Evolutionary conservation across 441 rosid species (phyloP), one percentile per base, ranked within the genome.

Genomic region (Flueggea neowawraea): DNA sequence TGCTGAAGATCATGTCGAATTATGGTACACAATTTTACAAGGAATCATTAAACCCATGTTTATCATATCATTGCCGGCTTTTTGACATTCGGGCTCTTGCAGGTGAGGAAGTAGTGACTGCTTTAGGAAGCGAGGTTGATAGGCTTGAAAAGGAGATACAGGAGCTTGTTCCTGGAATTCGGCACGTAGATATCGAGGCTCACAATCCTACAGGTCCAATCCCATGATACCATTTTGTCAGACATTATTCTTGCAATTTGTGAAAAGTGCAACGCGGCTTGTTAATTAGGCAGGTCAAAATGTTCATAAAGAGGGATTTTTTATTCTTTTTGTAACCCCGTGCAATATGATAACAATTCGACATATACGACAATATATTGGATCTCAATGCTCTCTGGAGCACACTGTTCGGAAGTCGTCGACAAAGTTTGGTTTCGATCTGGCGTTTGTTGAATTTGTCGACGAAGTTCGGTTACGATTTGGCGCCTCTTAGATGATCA

Each of bases 81-180:
- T 47, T 57, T 31, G 15, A 2, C 16, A 12, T 33, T 43, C 7
- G 41, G 9, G 9, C 7, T 36, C 9, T 36, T 75, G 69, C 83
- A 91, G 99, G 99, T 55, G 99, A 95, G 82, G 98, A 95, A 80
- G 90, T 95, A 53, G 99, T 95, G 14, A 91, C 92, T 43, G 97
- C 97, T 51, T 83, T 95, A 72, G 99, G 99, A 61, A 82, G 97
- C 15, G 99, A 95, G 78, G 96, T 95, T 14, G 97, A 88, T 61
- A 77, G 99, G 81, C 90, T 95, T 14, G 99, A 95, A 72, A 80
- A 82, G 69, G 96, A 95, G 79, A 95, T 95, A 49, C 96, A 88
- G 63, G 96, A 90, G 63, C 95, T 95, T 66, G 98, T 91, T 67
- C 99, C 98, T 0, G 98, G 98, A 44, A 86, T 95, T 67, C 91